phyloP scores from a whole-genome alignment of 306 rosid species.

The Pterocarpus santalinus region DNA sequence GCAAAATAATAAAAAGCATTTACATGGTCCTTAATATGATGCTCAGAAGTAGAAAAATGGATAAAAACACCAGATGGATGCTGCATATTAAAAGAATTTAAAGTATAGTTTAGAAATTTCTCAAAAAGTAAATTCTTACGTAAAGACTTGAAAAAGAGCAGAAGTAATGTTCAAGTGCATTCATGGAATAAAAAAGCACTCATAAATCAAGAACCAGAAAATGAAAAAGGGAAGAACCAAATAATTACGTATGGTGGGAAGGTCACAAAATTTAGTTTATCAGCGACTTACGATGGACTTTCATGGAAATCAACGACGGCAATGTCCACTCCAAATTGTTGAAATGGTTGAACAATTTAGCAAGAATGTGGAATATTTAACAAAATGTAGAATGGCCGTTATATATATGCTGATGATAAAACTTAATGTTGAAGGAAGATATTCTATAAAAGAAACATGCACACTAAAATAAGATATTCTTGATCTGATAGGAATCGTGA shows the following conservation, averaged over 20 bases:
- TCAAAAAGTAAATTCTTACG: constrained; percentile 15
- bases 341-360: constrained; percentile 8
- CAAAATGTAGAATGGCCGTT: constrained; percentile 24
- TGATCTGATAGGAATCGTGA: no score
- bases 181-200: not conserved
- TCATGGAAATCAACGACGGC: not conserved
- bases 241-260: constrained; percentile 11
- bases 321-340: constrained; percentile 40
- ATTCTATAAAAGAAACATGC: constrained; percentile 12
- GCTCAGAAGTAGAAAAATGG: constrained; percentile 75
- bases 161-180: constrained; percentile 6
- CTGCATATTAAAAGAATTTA: constrained; percentile 52
- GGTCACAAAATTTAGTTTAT: constrained; percentile 12
- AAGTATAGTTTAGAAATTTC: constrained; percentile 31
- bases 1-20: constrained; percentile 24
- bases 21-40: constrained; percentile 50
- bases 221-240: not conserved
- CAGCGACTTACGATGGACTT: not conserved
- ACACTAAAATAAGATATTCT: not conserved
- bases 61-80: constrained; percentile 60
- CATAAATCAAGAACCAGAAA: constrained; percentile 13
- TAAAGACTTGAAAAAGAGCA: constrained; percentile 7
- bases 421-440: constrained; percentile 9
- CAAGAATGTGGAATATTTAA: constrained; percentile 21
- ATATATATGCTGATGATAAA: constrained; percentile 24